Conservation (phyloP, 352 stramenopile genomes). For the Phytopythium chamaehyphon region DNA sequence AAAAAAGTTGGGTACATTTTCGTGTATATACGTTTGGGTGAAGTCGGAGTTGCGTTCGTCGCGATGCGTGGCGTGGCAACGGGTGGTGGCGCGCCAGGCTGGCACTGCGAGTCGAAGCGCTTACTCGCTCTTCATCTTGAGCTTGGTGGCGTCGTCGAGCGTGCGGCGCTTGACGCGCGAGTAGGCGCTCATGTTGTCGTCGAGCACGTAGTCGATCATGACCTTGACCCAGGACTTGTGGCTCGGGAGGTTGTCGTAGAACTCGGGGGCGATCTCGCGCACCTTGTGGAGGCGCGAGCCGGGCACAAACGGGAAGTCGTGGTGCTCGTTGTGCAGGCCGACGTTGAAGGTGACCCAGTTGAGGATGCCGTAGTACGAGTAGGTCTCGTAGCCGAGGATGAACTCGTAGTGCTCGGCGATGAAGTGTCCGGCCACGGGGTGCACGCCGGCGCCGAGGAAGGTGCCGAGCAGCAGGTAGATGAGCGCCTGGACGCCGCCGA, state of each 20-base stretch:
- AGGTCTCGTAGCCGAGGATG: conserved; percentile 93
- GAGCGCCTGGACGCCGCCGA: conserved; percentile 79
- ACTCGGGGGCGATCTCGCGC: conserved; percentile 89
- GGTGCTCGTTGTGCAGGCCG: conserved; percentile 98
- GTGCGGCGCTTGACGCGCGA: conserved; percentile 88
- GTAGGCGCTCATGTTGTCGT: conserved; percentile 91
- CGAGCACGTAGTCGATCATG: conserved; percentile 92
- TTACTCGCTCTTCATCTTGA: conserved; percentile 78
- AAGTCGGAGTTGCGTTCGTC: no score
- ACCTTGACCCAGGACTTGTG: conserved; percentile 93
- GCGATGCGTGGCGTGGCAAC: no score
- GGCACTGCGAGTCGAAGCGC: background rate
- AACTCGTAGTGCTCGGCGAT: conserved; percentile 98
- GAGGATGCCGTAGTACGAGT: conserved; percentile 97
- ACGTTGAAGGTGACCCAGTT: conserved; percentile 98
- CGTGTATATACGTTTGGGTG: no score
- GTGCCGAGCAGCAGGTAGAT: conserved; percentile 92
- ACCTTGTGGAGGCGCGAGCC: conserved; percentile 90
- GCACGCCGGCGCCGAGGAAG: conserved; percentile 89
- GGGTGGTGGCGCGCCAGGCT: no score
- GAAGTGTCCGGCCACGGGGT: conserved; percentile 96
- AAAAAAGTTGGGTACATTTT: no score
- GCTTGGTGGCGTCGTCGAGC: conserved; percentile 42
- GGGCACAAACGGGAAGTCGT: conserved; percentile 95
- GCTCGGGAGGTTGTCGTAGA: conserved; percentile 93